Base-by-base conservation (phyloP, 1,284 basidiomycete genomes). In the Cryptococcus sp. region DNA sequence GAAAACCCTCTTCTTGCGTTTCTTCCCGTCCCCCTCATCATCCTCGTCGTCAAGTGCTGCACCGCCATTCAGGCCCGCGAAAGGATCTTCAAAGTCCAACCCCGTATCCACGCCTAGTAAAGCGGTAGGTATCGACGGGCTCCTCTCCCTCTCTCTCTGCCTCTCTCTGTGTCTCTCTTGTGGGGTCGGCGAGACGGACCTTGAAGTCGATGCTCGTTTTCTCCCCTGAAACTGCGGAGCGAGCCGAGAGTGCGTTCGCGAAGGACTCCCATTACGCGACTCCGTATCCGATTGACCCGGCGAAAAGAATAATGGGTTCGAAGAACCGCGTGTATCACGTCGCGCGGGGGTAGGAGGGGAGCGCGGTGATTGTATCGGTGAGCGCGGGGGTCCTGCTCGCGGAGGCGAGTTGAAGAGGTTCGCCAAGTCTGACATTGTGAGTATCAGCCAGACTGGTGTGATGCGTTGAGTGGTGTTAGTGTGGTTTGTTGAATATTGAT, bases 1-100 rank as follows among this genome's bases (percentile, higher is more conserved):
- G 10, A 85, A 70, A 47, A 81, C 83, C 63, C 82, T 82, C 68
- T 82, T 82, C 66, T 83, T 81, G 67, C 82, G 83, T 64, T 76
- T 79, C 10, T 35, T 50, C 8, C 54, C 55, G 50, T 72, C 77
- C 41, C 65, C 73, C 46, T 71, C 73, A 38, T 52, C 68, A 27
- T 60, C 60, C 5, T 58, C 63, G n/a, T 60, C 68, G 13, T 46
- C 68, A 7, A 45, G 63, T 1, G 43, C 54, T 2, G 47, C 50
- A 3, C 39, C 27, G 15, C 53, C 58, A 11, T 50, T 53, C 38
- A 61, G 22, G 38, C 55, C 55, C 20, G 58, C 62, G 17, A 55
- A 54, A 3, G 55, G 57, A 53, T 60, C 54, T 45, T 19, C 48
- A 20, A n/a, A 50, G 16, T 45, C 48, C n/a, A 41, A 40, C n/a